A percentile compares a stretch with the other conserved stretches of the same genome.
These are phyloP conservation scores for Phialophora tarda DNA, from an alignment of 2,329 filamentous ascomycete species.

Conservation along the genomic window DNA sequence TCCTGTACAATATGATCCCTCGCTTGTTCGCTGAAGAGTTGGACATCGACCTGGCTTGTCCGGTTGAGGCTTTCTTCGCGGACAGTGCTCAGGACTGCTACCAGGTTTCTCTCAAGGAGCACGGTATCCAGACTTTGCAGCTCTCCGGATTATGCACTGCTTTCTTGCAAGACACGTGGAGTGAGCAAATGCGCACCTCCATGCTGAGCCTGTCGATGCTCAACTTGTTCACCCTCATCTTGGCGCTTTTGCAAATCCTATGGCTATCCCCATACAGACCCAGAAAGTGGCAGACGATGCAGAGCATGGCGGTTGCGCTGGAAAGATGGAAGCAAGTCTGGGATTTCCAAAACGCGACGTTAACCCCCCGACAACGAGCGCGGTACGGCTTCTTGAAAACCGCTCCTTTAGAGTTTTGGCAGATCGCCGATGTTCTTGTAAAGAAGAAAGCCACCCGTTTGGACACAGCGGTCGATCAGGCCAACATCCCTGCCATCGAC, in stretches of 20 bases:
- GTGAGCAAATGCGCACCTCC: slow-evolving; percentile 6
- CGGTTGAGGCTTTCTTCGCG: slow-evolving; percentile 14
- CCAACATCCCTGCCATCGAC: background rate
- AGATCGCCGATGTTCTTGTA: slow-evolving; percentile 13
- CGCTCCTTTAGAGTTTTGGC: slow-evolving; percentile 17
- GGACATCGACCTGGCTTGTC: slow-evolving; percentile 13
- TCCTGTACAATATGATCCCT: slow-evolving; percentile 19
- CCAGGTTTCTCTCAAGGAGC: slow-evolving; percentile 1
- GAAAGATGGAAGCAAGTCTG: slow-evolving; percentile 13
- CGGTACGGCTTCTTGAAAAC: slow-evolving; percentile 14
- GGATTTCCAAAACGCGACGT: slow-evolving; percentile 13
- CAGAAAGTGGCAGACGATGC: slow-evolving; percentile 13
- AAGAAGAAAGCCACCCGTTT: slow-evolving; percentile 16
- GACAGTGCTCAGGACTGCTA: slow-evolving; percentile 15
- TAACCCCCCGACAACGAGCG: slow-evolving; percentile 11
- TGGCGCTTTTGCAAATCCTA: slow-evolving; percentile 12
- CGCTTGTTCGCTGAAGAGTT: slow-evolving; percentile 20
- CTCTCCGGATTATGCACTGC: slow-evolving; percentile 10
- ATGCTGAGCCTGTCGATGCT: slow-evolving; percentile 16
- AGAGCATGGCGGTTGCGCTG: slow-evolving; percentile 11
- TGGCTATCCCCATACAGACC: slow-evolving; percentile 22
- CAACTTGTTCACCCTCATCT: slow-evolving; percentile 11
- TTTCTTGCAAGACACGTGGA: slow-evolving; percentile 14
- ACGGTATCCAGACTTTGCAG: background rate
- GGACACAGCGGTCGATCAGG: slow-evolving; percentile 7